Conservation (phyloP, 2,329 filamentous ascomycete genomes). For the Xylogone sp. region DNA sequence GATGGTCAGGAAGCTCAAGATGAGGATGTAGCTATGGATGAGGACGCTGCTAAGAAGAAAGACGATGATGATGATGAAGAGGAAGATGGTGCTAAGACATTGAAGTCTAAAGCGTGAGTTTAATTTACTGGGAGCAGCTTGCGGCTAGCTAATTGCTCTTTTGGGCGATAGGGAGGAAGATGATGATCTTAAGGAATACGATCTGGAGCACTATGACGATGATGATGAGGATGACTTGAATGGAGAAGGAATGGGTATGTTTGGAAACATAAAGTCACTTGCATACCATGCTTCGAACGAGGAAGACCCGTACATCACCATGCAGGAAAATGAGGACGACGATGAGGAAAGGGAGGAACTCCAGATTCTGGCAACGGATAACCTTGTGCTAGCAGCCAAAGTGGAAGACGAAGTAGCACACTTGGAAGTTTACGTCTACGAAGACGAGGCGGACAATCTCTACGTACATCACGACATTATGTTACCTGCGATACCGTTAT, state of each 20-base stretch:
- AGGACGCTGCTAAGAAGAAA: conserved; percentile 18
- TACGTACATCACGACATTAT: conserved; percentile 99
- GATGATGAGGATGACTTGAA: conserved; percentile 65
- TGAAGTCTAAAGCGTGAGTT: conserved; percentile 37
- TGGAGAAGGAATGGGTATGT: conserved; percentile 80
- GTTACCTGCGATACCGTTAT: conserved; percentile 93
- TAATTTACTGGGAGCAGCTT: too few relatives aligned
- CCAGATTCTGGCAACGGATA: conserved; percentile 89
- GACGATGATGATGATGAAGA: conserved; percentile 32
- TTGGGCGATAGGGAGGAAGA: conserved; percentile 55
- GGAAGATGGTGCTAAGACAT: conserved; percentile 23
- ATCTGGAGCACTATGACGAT: conserved; percentile 93
- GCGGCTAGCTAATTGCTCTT: not conserved
- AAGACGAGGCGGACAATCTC: conserved; percentile 90
- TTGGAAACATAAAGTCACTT: conserved; percentile 89
- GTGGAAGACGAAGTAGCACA: conserved; percentile 97
- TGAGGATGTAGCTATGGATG: too few relatives aligned
- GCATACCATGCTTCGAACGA: conserved; percentile 93
- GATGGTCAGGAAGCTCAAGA: conserved; percentile 34
- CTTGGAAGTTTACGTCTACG: conserved; percentile 95
- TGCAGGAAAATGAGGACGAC: conserved; percentile 61
- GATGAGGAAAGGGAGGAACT: conserved; percentile 90
- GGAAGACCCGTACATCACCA: conserved; percentile 93
- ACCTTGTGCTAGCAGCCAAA: conserved; percentile 86
- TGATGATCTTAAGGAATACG: conserved; percentile 92